These are phyloP conservation scores for Ichthyophthirius multifiliis DNA, from an alignment of 169 alveolate species.

Conservation along the genomic window DNA sequence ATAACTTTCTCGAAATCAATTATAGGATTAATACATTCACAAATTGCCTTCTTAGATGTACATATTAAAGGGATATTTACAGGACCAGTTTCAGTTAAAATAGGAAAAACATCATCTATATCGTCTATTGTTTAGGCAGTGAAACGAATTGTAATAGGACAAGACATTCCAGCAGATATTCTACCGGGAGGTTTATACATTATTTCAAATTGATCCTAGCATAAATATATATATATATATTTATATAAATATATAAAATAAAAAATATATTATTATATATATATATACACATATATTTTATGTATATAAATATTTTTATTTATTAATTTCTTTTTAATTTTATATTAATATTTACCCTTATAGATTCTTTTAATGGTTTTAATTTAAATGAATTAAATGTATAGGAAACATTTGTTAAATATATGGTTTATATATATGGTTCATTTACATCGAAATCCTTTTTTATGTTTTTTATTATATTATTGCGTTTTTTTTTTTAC, in stretches of 20 bases:
- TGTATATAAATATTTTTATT: background rate
- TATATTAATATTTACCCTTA: constrained; percentile 30
- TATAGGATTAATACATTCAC: constrained; percentile 53
- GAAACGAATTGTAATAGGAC: constrained; percentile 71
- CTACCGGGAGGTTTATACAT: constrained; percentile 80
- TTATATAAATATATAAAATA: background rate
- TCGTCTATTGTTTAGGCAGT: constrained; percentile 78
- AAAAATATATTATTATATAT: background rate
- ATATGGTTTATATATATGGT: constrained; percentile 68
- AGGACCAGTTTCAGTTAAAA: constrained; percentile 80
- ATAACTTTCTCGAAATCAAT: constrained; percentile 68
- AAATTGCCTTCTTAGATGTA: constrained; percentile 71
- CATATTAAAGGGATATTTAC: constrained; percentile 73
- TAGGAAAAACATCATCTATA: constrained; percentile 64
- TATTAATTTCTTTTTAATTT: background rate
- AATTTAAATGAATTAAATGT: constrained; percentile 76
- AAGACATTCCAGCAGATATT: constrained; percentile 85
- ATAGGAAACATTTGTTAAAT: constrained; percentile 78
- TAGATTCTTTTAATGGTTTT: constrained; percentile 67
- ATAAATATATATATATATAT: background rate
- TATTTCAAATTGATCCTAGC: constrained; percentile 74
- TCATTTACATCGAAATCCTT: constrained; percentile 77
- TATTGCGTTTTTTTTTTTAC: constrained; percentile 12
- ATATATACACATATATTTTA: background rate
- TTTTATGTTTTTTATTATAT: background rate